Evolutionary conservation across 2,329 filamentous ascomycete species (phyloP).

Genomic region (Eutypella sp.): DNA sequence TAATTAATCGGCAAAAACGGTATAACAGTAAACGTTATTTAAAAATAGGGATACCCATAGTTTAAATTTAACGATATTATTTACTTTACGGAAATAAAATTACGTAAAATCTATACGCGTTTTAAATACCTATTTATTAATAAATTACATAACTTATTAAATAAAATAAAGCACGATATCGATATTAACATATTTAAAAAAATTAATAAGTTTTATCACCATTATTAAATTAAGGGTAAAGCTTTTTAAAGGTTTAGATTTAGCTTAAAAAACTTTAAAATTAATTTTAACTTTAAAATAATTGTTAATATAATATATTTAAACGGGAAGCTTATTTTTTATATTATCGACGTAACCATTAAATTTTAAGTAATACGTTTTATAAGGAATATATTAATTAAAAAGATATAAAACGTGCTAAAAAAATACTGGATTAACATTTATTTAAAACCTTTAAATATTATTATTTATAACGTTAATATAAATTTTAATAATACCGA

Average conservation of each 20-base stretch:
- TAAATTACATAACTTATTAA: constrained; percentile 1
- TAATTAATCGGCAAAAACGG: neutral
- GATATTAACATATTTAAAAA: constrained; percentile 1
- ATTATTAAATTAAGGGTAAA: neutral
- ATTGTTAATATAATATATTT: constrained; percentile 2
- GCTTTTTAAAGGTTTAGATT: constrained; percentile 1
- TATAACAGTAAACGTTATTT: no score
- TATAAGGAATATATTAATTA: neutral
- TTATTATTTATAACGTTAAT: neutral
- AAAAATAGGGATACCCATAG: constrained; percentile 1
- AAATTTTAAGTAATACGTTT: neutral
- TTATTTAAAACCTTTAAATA: neutral
- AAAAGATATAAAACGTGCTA: neutral
- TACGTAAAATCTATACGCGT: neutral
- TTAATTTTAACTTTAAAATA: constrained; percentile 3
- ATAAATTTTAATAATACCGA: constrained; percentile 1
- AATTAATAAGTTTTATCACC: constrained; percentile 3
- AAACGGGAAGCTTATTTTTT: neutral
- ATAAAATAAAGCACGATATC: constrained; percentile 1
- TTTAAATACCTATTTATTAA: neutral
- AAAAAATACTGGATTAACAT: constrained; percentile 2
- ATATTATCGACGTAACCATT: neutral
- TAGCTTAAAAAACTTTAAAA: constrained; percentile 1
- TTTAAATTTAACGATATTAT: neutral
- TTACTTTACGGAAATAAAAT: constrained; percentile 1